Evolutionary conservation across 805 yeast genomes (phyloP).

Genomic region (Candida silvicultrix): DNA sequence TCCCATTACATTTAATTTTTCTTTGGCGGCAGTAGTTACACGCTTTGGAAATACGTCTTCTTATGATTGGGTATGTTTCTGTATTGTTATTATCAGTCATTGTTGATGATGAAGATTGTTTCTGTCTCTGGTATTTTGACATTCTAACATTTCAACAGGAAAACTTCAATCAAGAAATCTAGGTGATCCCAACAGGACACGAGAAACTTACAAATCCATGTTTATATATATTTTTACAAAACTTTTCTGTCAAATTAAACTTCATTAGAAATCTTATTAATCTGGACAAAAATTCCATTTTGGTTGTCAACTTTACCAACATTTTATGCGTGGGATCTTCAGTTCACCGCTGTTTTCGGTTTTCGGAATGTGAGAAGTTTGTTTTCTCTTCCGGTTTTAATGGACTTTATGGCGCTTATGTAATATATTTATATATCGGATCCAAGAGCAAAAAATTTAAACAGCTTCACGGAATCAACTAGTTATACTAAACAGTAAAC

Average conservation of each 20-base stretch:
- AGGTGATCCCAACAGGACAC: too few species aligned
- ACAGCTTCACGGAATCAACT: too few species aligned
- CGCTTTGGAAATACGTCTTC: slow-evolving; percentile 31
- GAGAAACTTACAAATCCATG: background rate
- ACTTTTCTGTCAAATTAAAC: background rate
- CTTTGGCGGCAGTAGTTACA: slow-evolving; percentile 36
- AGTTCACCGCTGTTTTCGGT: background rate
- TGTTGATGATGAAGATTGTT: background rate
- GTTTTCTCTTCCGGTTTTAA: too few species aligned
- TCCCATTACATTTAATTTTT: slow-evolving; percentile 35
- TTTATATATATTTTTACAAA: too few species aligned
- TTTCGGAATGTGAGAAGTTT: background rate
- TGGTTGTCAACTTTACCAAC: too few species aligned
- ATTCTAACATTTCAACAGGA: background rate
- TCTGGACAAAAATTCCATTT: background rate
- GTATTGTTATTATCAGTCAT: background rate
- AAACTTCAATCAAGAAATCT: too few species aligned
- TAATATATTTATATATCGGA: too few species aligned
- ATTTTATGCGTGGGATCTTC: background rate
- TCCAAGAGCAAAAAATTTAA: too few species aligned
- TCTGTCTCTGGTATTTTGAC: background rate
- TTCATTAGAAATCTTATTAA: too few species aligned
- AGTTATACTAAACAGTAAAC: too few species aligned
- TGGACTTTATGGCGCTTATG: background rate
- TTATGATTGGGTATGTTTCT: slow-evolving; percentile 1